phyloP scores from a whole-genome alignment of 306 rosid species.

The Psophocarpus tetragonolobus region DNA sequence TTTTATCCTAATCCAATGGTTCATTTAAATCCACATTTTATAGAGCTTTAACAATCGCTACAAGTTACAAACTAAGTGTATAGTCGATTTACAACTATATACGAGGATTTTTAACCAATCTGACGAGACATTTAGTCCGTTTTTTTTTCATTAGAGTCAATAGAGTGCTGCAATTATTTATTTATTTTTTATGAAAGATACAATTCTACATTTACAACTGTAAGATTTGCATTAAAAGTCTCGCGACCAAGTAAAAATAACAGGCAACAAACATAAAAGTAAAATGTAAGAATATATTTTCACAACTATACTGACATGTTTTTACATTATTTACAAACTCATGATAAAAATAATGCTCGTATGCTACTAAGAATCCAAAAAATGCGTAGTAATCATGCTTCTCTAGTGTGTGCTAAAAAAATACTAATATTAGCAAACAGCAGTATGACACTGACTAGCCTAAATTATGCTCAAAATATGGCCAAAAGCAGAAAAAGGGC shows the following conservation, averaged over 20 bases:
- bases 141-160: neutral
- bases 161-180: too few species aligned
- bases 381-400: conserved; percentile 33
- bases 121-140: neutral
- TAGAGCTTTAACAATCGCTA: neutral
- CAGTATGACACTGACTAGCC: conserved; percentile 29
- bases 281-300: conserved; percentile 16
- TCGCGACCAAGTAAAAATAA: neutral
- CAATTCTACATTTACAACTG: neutral
- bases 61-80: neutral
- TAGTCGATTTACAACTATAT: neutral
- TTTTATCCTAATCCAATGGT: neutral
- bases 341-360: conserved; percentile 20
- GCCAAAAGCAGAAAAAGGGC: conserved; percentile 45
- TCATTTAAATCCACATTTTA: neutral
- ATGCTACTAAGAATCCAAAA: conserved; percentile 27
- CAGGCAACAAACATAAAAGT: neutral
- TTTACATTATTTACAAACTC: conserved; percentile 46
- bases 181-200: too few species aligned
- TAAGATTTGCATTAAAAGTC: neutral
- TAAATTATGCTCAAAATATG: conserved; percentile 44
- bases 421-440: conserved; percentile 26
- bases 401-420: conserved; percentile 18
- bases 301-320: conserved; percentile 17
- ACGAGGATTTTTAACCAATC: neutral